A percentile compares a stretch with the other conserved stretches of the same genome.
Conservation (phyloP, 2,329 filamentous ascomycete genomes). For the Colletotrichum somersetense region DNA sequence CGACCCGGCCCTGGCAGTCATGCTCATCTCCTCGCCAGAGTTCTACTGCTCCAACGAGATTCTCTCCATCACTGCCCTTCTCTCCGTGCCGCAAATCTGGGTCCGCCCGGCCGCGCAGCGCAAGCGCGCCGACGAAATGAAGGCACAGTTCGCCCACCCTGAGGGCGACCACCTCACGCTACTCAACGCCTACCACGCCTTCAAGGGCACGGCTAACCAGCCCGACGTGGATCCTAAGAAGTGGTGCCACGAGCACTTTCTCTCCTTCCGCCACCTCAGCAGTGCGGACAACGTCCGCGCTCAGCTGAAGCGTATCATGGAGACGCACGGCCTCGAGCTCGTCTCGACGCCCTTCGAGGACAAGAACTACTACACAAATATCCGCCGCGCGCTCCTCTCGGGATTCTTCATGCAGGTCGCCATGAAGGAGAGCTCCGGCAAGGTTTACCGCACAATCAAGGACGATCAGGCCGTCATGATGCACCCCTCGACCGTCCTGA, state of each 20-base stretch:
- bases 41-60: conserved; percentile 99
- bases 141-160: conserved; percentile 89
- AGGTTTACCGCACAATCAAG: conserved; percentile 95
- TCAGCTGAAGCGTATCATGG: conserved; percentile 97
- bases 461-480: conserved; percentile 94
- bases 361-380: conserved; percentile 98
- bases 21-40: conserved; percentile 97
- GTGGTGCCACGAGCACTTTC: conserved; percentile 98
- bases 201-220: conserved; percentile 81
- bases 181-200: conserved; percentile 97
- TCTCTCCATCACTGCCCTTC: conserved; percentile 90
- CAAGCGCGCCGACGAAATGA: conserved; percentile 97
- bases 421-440: conserved; percentile 88
- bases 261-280: conserved; percentile 87
- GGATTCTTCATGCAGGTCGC: conserved; percentile 99
- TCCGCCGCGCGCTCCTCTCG: conserved; percentile 88
- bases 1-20: conserved; percentile 93
- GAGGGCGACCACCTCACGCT: conserved; percentile 97
- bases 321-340: conserved; percentile 87
- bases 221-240: conserved; percentile 78
- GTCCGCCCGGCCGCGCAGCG: conserved; percentile 86
- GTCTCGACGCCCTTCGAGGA: conserved; percentile 91
- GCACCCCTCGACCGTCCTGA: conserved; percentile 91
- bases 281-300: conserved; percentile 94
- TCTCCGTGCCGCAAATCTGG: conserved; percentile 96